Conservation (phyloP, 1,284 basidiomycete species). For the Malassezia obtusa region DNA sequence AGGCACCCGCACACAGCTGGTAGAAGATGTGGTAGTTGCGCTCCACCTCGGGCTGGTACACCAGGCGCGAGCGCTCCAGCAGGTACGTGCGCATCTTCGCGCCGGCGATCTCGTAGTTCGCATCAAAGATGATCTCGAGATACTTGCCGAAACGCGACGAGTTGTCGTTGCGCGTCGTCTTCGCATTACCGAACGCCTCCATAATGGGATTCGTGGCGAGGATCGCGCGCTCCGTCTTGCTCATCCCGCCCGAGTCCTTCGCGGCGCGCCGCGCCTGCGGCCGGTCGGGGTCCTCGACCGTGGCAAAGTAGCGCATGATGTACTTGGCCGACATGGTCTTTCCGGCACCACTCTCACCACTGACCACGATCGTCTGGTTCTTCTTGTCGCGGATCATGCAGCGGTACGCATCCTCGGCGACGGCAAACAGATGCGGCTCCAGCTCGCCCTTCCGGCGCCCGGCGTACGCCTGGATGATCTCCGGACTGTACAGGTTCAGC, state of each 20-base stretch:
- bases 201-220: constrained; percentile 97
- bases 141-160: constrained; percentile 98
- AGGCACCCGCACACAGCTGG: constrained; percentile 93
- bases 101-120: constrained; percentile 87
- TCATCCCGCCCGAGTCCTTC: constrained; percentile 57
- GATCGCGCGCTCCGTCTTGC: constrained; percentile 92
- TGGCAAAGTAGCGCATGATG: constrained; percentile 98
- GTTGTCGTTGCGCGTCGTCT: constrained; percentile 98
- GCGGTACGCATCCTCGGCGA: constrained; percentile 97
- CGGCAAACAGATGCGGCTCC: constrained; percentile 96
- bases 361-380: constrained; percentile 98
- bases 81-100: constrained; percentile 96
- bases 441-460: constrained; percentile 84
- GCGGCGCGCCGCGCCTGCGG: constrained; percentile 37
- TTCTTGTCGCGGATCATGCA: constrained; percentile 89
- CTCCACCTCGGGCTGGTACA: constrained; percentile 84
- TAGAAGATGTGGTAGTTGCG: constrained; percentile 99
- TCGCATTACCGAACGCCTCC: constrained; percentile 97
- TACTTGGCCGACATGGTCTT: constrained; percentile 99
- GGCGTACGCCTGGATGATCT: constrained; percentile 94
- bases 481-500: constrained; percentile 65
- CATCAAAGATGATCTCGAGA: constrained; percentile 96
- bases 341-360: constrained; percentile 96
- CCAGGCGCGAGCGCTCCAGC: constrained; percentile 88
- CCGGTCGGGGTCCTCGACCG: constrained; percentile 72